Evolutionary conservation across 176 grass and related monocot genomes (phyloP).

Genomic region (Cocos nucifera): DNA sequence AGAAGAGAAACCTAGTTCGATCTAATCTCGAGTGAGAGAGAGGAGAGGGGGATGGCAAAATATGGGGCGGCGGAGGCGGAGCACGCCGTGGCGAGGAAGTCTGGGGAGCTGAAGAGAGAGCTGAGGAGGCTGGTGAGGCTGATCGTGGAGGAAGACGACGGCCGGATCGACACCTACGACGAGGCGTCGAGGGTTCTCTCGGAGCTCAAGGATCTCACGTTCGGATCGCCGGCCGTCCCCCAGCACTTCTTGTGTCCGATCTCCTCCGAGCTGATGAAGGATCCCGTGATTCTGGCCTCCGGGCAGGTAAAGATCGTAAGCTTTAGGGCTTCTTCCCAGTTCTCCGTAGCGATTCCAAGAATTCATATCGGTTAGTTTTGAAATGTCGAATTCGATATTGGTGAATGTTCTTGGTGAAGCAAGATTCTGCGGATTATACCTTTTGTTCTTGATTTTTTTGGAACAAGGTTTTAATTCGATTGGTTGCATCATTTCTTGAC

Average conservation of each 20-base stretch:
- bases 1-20: too few species aligned
- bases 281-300: conserved; percentile 71
- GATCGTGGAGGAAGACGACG: conserved; percentile 19
- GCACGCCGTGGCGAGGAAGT: background rate
- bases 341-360: background rate
- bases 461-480: too few species aligned
- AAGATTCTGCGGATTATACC: too few species aligned
- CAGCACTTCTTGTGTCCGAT: conserved; percentile 66
- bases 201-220: conserved; percentile 40
- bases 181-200: conserved; percentile 44
- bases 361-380: background rate
- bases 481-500: too few species aligned
- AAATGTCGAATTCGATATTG: background rate
- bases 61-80: too few species aligned
- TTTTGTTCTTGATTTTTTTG: too few species aligned
- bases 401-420: too few species aligned
- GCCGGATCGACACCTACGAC: conserved; percentile 29
- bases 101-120: conserved; percentile 30
- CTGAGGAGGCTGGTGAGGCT: conserved; percentile 34
- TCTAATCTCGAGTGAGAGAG: too few species aligned
- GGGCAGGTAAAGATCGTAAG: conserved; percentile 53
- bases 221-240: conserved; percentile 23
- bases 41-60: too few species aligned
- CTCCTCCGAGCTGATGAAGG: conserved; percentile 62
- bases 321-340: background rate